Conservation (phyloP, 768 basidiomycete species). For the Psilocybe subaeruginosa region DNA sequence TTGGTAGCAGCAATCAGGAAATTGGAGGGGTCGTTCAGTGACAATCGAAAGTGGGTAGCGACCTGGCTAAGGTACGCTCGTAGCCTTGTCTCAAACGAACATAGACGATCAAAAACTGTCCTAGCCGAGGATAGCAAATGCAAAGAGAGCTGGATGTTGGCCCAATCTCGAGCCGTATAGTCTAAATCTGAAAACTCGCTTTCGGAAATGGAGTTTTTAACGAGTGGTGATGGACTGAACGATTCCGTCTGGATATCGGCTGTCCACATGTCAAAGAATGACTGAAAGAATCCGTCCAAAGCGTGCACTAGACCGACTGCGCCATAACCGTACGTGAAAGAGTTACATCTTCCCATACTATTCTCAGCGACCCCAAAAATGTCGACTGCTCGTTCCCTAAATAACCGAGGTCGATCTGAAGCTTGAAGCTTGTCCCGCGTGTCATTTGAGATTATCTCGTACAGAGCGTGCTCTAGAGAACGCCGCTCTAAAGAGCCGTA, state of each 20-base stretch:
- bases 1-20: conserved; percentile 60
- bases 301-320: conserved; percentile 72
- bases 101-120: conserved; percentile 68
- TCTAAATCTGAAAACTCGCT: conserved; percentile 81
- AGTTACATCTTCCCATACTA: conserved; percentile 70
- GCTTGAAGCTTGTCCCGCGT: conserved; percentile 40
- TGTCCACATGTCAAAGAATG: conserved; percentile 71
- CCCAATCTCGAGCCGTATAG: conserved; percentile 90
- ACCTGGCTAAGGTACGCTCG: conserved; percentile 60
- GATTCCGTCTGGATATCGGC: conserved; percentile 47
- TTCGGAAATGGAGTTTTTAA: conserved; percentile 36
- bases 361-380: conserved; percentile 82
- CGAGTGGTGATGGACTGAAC: conserved; percentile 29
- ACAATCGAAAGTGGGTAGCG: conserved; percentile 59
- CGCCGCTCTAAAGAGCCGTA: conserved; percentile 80
- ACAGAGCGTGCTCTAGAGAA: conserved; percentile 61
- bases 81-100: conserved; percentile 71
- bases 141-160: conserved; percentile 78
- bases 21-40: conserved; percentile 54
- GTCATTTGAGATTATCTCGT: conserved; percentile 47
- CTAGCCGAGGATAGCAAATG: conserved; percentile 85
- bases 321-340: conserved; percentile 92
- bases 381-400: conserved; percentile 77
- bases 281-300: conserved; percentile 69
- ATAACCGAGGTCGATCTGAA: conserved; percentile 58